These are phyloP conservation scores for Scenedesmus sp. DNA, from an alignment of 163 green algal genomes.

Conservation along the genomic window DNA sequence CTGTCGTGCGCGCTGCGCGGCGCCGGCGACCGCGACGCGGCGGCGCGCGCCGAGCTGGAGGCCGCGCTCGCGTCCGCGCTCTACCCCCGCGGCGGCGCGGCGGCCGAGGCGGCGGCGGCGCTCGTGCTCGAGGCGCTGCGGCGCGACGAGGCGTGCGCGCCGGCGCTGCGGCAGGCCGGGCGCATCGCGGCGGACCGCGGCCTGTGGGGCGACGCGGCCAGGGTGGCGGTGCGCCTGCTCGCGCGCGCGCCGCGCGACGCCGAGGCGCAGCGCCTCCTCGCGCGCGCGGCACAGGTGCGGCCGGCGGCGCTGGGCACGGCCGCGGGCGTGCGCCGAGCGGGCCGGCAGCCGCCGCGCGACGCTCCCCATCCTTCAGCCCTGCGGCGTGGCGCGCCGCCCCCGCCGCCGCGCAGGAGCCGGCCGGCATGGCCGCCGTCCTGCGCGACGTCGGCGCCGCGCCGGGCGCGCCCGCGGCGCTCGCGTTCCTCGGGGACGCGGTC, in stretches of 20 bases:
- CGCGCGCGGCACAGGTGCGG: constrained; percentile 47
- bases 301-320: background rate
- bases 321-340: background rate
- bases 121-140: too few species aligned
- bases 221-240: constrained; percentile 62
- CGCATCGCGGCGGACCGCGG: too few species aligned
- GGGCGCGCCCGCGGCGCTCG: constrained; percentile 44
- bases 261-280: constrained; percentile 50
- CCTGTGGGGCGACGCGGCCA: too few species aligned
- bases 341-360: background rate
- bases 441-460: constrained; percentile 19
- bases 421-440: constrained; percentile 32
- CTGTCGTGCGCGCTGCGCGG: too few species aligned
- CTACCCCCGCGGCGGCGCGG: too few species aligned
- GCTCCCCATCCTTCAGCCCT: too few species aligned
- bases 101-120: too few species aligned
- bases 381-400: background rate
- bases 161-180: too few species aligned
- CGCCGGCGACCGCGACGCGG: too few species aligned
- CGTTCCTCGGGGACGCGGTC: constrained; percentile 63
- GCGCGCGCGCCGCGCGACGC: constrained; percentile 43
- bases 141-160: too few species aligned
- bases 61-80: too few species aligned
- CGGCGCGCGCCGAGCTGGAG: too few species aligned
- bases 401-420: background rate